Evolutionary conservation across 371 early-diverging fungal genomes (phyloP).

Genomic region (Mortierella sp.): DNA sequence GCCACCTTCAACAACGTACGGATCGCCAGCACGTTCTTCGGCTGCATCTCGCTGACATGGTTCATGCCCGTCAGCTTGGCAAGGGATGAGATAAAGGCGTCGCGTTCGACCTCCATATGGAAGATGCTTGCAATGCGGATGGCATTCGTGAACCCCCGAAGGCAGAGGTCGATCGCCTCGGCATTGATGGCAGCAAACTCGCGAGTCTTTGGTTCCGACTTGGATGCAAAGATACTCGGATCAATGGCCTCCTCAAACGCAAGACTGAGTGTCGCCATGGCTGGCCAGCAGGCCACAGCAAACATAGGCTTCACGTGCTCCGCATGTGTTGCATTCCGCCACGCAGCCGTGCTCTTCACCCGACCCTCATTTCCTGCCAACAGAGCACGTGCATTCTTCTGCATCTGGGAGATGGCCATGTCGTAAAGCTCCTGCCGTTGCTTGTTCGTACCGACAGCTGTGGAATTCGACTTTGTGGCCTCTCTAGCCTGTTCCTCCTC

Average conservation of each 20-base stretch:
- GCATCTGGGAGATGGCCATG: constrained; percentile 58
- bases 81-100: constrained; percentile 76
- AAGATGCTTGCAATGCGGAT: constrained; percentile 71
- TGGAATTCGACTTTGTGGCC: constrained; percentile 50
- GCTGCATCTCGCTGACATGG: constrained; percentile 69
- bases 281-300: constrained; percentile 77
- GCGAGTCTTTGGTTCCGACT: constrained; percentile 44
- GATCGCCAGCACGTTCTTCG: constrained; percentile 77
- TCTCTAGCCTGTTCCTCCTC: constrained; percentile 70
- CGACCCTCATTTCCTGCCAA: constrained; percentile 53
- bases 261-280: constrained; percentile 70
- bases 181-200: constrained; percentile 57
- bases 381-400: constrained; percentile 58
- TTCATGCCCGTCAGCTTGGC: constrained; percentile 70
- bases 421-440: constrained; percentile 58
- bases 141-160: constrained; percentile 73
- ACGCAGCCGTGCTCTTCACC: constrained; percentile 48
- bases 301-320: constrained; percentile 83
- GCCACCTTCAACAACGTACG: constrained; percentile 71
- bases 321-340: constrained; percentile 68
- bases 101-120: constrained; percentile 75
- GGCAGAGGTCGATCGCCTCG: constrained; percentile 58
- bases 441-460: constrained; percentile 37
- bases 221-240: constrained; percentile 56
- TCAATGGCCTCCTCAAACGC: constrained; percentile 77